phyloP scores from a whole-genome alignment of 805 yeast genomes.

The Teunomyces panamensis region DNA sequence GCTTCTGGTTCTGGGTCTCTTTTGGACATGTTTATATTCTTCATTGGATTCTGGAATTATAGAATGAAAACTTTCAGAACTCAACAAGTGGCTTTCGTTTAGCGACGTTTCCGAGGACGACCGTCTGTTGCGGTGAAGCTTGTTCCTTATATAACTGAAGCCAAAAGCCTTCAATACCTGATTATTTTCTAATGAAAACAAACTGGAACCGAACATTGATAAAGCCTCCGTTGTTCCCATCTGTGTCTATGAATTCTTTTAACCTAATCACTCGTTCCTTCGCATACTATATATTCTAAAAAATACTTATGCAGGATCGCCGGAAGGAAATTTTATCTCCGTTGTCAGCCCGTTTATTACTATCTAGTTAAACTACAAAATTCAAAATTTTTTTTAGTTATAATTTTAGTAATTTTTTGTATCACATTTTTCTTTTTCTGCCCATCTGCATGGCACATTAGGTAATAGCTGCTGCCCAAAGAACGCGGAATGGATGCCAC shows the following conservation, averaged over 20 bases:
- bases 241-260: not conserved
- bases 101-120: not conserved
- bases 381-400: not conserved
- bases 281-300: not conserved
- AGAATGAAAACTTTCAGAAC: not conserved
- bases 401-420: not conserved
- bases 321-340: not conserved
- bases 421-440: not conserved
- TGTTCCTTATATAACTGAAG: constrained; percentile 5
- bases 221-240: not conserved
- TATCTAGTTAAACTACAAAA: not conserved
- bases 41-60: not conserved
- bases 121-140: not conserved
- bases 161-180: not conserved
- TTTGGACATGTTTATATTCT: not conserved
- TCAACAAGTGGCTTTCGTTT: not conserved
- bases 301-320: not conserved
- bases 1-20: not conserved
- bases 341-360: not conserved
- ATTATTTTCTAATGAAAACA: constrained; percentile 2
- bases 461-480: too few species aligned
- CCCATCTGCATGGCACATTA: too few species aligned
- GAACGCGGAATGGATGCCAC: too few species aligned
- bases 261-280: not conserved
- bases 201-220: not conserved